phyloP scores from a whole-genome alignment of 192 early-diverging fungal species.

The Podila epicladia region DNA sequence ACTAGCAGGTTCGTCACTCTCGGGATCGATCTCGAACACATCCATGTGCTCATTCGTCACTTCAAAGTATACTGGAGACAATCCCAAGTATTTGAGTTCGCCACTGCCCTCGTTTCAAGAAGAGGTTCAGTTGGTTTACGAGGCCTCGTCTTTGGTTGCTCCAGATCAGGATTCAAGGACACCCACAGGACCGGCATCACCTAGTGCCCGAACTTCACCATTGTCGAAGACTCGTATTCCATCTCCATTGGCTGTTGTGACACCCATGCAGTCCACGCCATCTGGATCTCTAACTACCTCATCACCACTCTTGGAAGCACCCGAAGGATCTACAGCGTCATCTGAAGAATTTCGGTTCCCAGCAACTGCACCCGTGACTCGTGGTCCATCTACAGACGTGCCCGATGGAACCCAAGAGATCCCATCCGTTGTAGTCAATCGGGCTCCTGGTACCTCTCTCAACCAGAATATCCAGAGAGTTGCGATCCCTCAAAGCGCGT shows the following conservation, averaged over 20 bases:
- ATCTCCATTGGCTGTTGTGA: background rate
- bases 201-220: background rate
- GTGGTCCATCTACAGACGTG: too few species aligned
- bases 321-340: background rate
- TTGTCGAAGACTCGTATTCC: background rate
- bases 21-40: constrained; percentile 5
- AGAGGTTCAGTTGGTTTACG: too few species aligned
- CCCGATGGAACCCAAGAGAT: background rate
- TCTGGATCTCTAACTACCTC: constrained; percentile 2
- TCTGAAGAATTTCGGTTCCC: background rate
- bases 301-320: background rate
- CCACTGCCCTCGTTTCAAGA: too few species aligned
- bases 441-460: background rate
- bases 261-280: background rate
- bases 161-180: background rate
- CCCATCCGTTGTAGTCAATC: constrained; percentile 15
- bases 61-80: background rate
- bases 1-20: background rate
- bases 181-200: background rate
- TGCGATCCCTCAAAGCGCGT: background rate
- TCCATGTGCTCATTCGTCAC: constrained; percentile 25
- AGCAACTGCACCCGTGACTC: background rate
- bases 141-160: background rate
- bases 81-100: background rate
- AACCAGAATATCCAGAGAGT: background rate